Evolutionary conservation across 768 basidiomycete genomes (phyloP), one percentile per base, ranked within the genome.

Genomic region (Phaeolepiota aurea): DNA sequence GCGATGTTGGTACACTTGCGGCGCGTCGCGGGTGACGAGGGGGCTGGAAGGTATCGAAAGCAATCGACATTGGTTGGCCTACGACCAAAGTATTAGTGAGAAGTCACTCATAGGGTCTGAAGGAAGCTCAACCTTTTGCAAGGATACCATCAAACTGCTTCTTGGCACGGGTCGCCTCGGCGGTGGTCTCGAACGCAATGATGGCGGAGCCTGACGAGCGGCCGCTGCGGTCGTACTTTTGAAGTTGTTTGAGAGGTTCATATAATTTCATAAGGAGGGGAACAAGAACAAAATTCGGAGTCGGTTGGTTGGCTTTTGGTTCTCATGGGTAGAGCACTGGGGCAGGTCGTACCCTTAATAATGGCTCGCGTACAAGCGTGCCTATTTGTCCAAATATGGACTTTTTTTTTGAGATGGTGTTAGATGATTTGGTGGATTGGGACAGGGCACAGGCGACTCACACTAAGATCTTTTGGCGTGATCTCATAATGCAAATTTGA

Each of bases 191-290:
- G 64, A 81, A 94, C 5, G 79, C 71, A 57, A 96, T 68, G 50
- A 79, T 74, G 43, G 85, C 92, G 50, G 78, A 72, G 44, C 92
- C 92, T 14, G 76, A 79, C 34, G 92, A 94, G 58, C 92, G 86
- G 50, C 92, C 92, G 52, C 91, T 93, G 58, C 86, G 82, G 67
- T 96, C 92, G 70, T 92, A 96, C 92, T 96, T 76, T 53, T 51
- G 51, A 51, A 65, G 59, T 55, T 53, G 43, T 48, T 46, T 49
- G 25, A 28, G 25, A n/a, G n/a, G n/a, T n/a, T 28, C 25, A 28
- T 28, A 28, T 28, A 48, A 34, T 42, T 45, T 40, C 34, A 14
- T 35, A 44, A 48, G 50, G 45, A 55, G 42, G 47, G n/a, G n/a
- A n/a, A n/a, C n/a, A n/a, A n/a, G n/a, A 51, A 52, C 54, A 52